Base-by-base conservation (phyloP, 257 asterid species). In the Datura wrightii region DNA sequence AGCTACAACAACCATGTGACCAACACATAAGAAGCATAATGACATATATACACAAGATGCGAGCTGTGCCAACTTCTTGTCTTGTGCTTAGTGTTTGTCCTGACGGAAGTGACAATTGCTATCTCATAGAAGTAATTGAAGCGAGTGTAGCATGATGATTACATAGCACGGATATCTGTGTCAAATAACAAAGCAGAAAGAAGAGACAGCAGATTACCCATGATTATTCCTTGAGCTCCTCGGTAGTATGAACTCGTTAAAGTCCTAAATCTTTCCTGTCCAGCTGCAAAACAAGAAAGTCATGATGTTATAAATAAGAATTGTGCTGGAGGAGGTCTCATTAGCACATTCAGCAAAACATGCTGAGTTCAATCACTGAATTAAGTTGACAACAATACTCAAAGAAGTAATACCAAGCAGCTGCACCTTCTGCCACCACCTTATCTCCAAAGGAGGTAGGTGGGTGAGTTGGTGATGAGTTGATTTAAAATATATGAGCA, bases 181-280 rank as follows among this genome's bases (percentile, higher is more conserved):
- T 8, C 31, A 34, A 82, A 62, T 15, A 70, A 48, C 14, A 71
- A 36, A 36, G n/a, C 50, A 70, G 15, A 52, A 18, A 83, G 3
- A 39, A 18, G 31, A 14, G 71, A 58, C 60, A 14, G 85, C 59
- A 79, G 41, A 87, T 84, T 86, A 92, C 96, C 96, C 96, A 92
- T 91, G 56, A 91, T 87, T 48, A 92, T 81, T 90, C 94, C 94
- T 90, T 91, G 96, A 88, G 96, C 96, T 82, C 96, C 96, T 86
- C 96, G 85, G 89, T 92, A 92, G 70, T 92, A 92, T 37, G 96
- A 92, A 86, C 96, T 92, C 11, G 96, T 92, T 89, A 92, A 88
- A 81, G 96, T 92, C 88, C 95, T 87, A 86, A 92, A 92, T 81
- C 95, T 91, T 85, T 92, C 95, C 85, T 92, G 95, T 54, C 95